These are phyloP conservation scores for Daldinia caldariorum DNA, from an alignment of 495 filamentous ascomycete species.

Conservation along the genomic window DNA sequence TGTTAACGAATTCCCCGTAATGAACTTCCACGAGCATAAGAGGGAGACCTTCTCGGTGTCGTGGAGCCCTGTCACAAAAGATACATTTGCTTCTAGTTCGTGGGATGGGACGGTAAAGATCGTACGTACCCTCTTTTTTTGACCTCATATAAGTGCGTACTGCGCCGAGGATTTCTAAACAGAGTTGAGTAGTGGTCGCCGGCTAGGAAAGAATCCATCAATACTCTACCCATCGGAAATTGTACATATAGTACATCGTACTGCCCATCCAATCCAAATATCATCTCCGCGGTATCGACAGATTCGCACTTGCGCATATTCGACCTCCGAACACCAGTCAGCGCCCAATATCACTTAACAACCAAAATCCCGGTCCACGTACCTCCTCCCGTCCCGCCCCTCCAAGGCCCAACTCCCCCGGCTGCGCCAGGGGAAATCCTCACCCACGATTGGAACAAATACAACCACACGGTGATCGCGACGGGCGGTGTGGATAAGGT, in stretches of 20 bases:
- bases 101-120: constrained; percentile 97
- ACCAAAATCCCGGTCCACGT: constrained; percentile 80
- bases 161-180: constrained; percentile 21
- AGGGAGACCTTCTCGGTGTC: constrained; percentile 89
- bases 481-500: constrained; percentile 88
- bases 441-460: constrained; percentile 99
- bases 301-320: constrained; percentile 90
- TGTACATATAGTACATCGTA: constrained; percentile 92
- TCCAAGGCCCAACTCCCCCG: constrained; percentile 47
- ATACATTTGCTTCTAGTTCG: constrained; percentile 83
- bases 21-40: constrained; percentile 89
- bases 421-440: constrained; percentile 72
- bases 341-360: constrained; percentile 82
- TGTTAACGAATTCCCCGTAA: constrained; percentile 80
- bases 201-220: constrained; percentile 71
- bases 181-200: constrained; percentile 73
- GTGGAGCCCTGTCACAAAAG: constrained; percentile 93
- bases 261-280: constrained; percentile 77
- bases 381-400: constrained; percentile 55
- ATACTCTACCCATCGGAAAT: constrained; percentile 85
- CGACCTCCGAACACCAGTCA: constrained; percentile 84
- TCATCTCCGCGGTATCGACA: constrained; percentile 82
- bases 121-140: constrained; percentile 51
- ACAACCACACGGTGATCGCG: constrained; percentile 81
- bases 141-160: not conserved